These are phyloP conservation scores for Byssothecium circinans DNA, from an alignment of 2,329 filamentous ascomycete species.

Conservation along the genomic window DNA sequence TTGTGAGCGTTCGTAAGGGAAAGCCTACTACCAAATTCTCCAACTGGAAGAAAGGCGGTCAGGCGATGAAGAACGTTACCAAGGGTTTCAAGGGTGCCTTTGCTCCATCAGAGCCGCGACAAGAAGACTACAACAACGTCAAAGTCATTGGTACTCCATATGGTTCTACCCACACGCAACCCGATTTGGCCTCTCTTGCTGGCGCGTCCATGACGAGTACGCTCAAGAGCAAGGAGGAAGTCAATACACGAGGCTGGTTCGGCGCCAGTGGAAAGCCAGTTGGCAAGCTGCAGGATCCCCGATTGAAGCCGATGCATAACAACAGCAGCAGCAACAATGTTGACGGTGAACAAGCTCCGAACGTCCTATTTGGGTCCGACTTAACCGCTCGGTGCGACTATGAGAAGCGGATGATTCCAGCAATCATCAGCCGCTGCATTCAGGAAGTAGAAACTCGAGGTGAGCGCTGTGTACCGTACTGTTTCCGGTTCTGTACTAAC, in stretches of 20 bases:
- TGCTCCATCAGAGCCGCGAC: slow-evolving; percentile 59
- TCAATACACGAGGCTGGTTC: slow-evolving; percentile 38
- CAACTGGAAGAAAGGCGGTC: slow-evolving; percentile 97
- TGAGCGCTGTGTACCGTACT: slow-evolving; percentile 21
- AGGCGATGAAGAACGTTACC: slow-evolving; percentile 89
- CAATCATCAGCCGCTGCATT: slow-evolving; percentile 89
- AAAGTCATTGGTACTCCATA: slow-evolving; percentile 53
- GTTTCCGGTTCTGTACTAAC: slow-evolving; percentile 6
- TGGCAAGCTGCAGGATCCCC: slow-evolving; percentile 20
- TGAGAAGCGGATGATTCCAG: slow-evolving; percentile 86
- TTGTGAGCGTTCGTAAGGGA: slow-evolving; percentile 86
- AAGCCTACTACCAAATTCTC: slow-evolving; percentile 95
- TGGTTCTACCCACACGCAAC: slow-evolving; percentile 38
- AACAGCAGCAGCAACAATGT: slow-evolving; percentile 46
- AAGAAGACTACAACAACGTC: slow-evolving; percentile 57
- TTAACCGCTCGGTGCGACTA: slow-evolving; percentile 81
- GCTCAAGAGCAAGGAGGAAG: slow-evolving; percentile 28
- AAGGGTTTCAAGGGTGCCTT: slow-evolving; percentile 95
- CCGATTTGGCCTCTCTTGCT: slow-evolving; percentile 37
- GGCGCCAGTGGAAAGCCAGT: slow-evolving; percentile 22
- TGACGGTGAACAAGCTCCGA: slow-evolving; percentile 32
- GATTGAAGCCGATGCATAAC: slow-evolving; percentile 41
- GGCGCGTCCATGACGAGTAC: slow-evolving; percentile 33
- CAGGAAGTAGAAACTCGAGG: slow-evolving; percentile 94
- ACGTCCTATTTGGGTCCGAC: slow-evolving; percentile 82